phyloP scores from a whole-genome alignment of 169 alveolate species.

The Plasmodium yoelii region DNA sequence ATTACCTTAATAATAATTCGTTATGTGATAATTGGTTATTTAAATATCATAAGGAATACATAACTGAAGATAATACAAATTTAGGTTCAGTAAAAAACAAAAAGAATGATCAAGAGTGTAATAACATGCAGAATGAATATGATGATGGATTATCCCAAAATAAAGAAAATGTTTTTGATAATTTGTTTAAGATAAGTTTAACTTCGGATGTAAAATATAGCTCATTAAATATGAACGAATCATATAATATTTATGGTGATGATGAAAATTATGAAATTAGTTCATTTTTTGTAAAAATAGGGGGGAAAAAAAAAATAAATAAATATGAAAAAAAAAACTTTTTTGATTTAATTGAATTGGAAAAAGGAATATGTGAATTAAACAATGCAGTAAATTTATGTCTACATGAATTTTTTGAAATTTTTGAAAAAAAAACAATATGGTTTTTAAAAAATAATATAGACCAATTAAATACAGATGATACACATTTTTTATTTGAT shows the following conservation, averaged over 20 bases:
- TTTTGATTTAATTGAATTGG: conserved; percentile 61
- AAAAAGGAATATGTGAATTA: conserved; percentile 61
- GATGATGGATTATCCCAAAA: conserved; percentile 5
- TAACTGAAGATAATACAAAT: neutral
- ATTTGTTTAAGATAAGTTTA: conserved; percentile 28
- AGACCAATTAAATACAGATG: conserved; percentile 22
- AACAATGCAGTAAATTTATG: conserved; percentile 67
- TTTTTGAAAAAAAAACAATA: conserved; percentile 54
- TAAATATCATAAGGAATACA: neutral
- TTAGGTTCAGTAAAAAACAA: neutral
- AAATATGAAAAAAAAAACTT: conserved; percentile 7
- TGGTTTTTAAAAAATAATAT: conserved; percentile 41
- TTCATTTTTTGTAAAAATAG: conserved; percentile 47
- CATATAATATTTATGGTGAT: conserved; percentile 22
- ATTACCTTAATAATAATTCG: conserved; percentile 26
- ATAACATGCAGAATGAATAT: neutral
- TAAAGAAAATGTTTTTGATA: too few relatives aligned
- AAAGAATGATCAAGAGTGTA: neutral
- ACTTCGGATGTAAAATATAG: conserved; percentile 24
- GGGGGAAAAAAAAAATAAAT: conserved; percentile 13
- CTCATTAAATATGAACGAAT: conserved; percentile 29
- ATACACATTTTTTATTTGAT: conserved; percentile 37
- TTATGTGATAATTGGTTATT: conserved; percentile 22
- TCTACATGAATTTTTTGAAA: conserved; percentile 57
- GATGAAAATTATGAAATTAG: conserved; percentile 65